Evolutionary conservation across 2,329 filamentous ascomycete species (phyloP).

Genomic region (Diaporthe velutina): DNA sequence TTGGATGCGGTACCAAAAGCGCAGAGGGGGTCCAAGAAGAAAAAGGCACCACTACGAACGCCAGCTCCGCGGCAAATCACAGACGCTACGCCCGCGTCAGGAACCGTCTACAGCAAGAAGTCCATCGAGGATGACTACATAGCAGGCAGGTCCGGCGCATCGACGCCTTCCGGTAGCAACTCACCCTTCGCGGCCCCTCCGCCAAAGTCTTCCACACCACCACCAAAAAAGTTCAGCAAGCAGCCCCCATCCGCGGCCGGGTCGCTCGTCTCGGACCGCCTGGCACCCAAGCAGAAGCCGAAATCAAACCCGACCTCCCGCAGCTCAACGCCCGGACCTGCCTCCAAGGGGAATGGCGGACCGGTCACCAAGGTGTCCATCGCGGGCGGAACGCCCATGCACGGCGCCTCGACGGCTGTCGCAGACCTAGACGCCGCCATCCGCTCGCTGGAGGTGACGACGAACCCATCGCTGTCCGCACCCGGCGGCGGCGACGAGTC

Average conservation of each 20-base stretch:
- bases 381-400: slow-evolving; percentile 84
- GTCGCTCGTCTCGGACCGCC: slow-evolving; percentile 81
- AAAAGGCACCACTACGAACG: slow-evolving; percentile 72
- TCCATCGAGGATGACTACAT: slow-evolving; percentile 81
- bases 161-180: slow-evolving; percentile 54
- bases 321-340: slow-evolving; percentile 64
- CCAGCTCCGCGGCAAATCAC: slow-evolving; percentile 74
- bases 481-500: slow-evolving; percentile 60
- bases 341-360: slow-evolving; percentile 53
- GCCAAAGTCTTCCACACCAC: slow-evolving; percentile 64
- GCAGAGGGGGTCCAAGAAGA: slow-evolving; percentile 64
- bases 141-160: slow-evolving; percentile 58
- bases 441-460: slow-evolving; percentile 88
- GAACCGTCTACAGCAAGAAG: slow-evolving; percentile 81
- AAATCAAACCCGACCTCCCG: slow-evolving; percentile 66
- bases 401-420: slow-evolving; percentile 81
- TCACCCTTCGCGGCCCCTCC: slow-evolving; percentile 58
- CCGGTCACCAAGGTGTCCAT: slow-evolving; percentile 77
- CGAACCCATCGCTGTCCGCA: slow-evolving; percentile 77
- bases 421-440: slow-evolving; percentile 85
- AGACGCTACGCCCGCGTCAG: slow-evolving; percentile 72
- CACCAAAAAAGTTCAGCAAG: slow-evolving; percentile 55
- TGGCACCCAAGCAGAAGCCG: slow-evolving; percentile 67
- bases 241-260: slow-evolving; percentile 78
- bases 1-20: slow-evolving; percentile 62